Conservation (phyloP, 306 rosid genomes). For the Vachellia pachyceras region DNA sequence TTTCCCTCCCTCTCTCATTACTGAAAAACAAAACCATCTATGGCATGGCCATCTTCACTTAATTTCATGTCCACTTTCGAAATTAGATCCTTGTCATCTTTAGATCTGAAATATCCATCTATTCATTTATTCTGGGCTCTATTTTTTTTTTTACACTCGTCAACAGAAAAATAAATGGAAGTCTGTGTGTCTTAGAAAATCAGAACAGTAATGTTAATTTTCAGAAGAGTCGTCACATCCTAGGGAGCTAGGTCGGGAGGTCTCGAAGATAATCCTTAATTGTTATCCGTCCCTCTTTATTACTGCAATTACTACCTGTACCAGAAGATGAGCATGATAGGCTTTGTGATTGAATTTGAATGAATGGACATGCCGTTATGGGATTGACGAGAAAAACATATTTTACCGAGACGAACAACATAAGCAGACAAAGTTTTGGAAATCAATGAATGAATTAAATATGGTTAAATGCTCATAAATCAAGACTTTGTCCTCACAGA, state of each 20-base stretch:
- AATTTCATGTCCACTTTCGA: not conserved
- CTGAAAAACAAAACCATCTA: not conserved
- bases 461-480: slow-evolving; percentile 32
- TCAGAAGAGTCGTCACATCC: not conserved
- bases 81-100: not conserved
- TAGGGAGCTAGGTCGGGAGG: not conserved
- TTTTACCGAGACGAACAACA: not conserved
- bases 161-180: not conserved
- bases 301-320: not conserved
- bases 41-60: not conserved
- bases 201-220: not conserved
- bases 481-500: slow-evolving; percentile 20
- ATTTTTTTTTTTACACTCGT: not conserved
- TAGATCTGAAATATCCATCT: not conserved
- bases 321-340: not conserved
- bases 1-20: not conserved
- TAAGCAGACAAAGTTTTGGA: not conserved
- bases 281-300: not conserved
- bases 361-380: slow-evolving; percentile 4
- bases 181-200: not conserved
- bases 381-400: not conserved
- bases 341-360: not conserved
- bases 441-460: not conserved
- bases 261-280: not conserved
- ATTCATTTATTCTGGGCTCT: not conserved